These are phyloP conservation scores for Actinomucor elegans DNA, from an alignment of 371 early-diverging fungal genomes.

Conservation along the genomic window DNA sequence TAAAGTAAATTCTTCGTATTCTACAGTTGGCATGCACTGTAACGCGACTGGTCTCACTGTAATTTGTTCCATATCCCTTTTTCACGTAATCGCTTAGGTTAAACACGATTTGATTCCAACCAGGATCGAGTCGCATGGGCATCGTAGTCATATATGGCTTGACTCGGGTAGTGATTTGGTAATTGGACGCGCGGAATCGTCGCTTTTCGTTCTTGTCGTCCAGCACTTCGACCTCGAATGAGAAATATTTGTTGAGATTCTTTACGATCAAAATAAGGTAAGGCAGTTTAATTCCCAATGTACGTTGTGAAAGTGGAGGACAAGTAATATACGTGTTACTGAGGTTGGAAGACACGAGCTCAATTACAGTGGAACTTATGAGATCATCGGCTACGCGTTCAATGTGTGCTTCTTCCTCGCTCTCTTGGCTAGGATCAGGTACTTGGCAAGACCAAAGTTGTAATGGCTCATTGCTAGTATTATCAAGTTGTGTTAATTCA, in stretches of 20 bases:
- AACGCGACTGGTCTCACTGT: constrained; percentile 85
- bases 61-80: constrained; percentile 87
- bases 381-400: constrained; percentile 79
- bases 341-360: constrained; percentile 78
- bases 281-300: constrained; percentile 91
- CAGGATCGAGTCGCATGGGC: constrained; percentile 93
- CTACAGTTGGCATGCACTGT: constrained; percentile 92
- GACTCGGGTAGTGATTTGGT: constrained; percentile 84
- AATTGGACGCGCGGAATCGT: constrained; percentile 89
- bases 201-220: constrained; percentile 82
- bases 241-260: constrained; percentile 86
- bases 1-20: constrained; percentile 87
- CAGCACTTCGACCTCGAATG: constrained; percentile 85
- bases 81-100: constrained; percentile 86
- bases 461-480: constrained; percentile 75
- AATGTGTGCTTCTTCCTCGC: constrained; percentile 56
- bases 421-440: constrained; percentile 26
- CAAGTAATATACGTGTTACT: constrained; percentile 87
- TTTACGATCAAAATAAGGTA: constrained; percentile 85
- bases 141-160: constrained; percentile 88
- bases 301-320: constrained; percentile 70
- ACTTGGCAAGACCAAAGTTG: constrained; percentile 81
- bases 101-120: constrained; percentile 95
- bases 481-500: no score
- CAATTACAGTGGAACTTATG: constrained; percentile 81